Conservation (phyloP, 495 filamentous ascomycete genomes). For the Penicillium daleae region DNA sequence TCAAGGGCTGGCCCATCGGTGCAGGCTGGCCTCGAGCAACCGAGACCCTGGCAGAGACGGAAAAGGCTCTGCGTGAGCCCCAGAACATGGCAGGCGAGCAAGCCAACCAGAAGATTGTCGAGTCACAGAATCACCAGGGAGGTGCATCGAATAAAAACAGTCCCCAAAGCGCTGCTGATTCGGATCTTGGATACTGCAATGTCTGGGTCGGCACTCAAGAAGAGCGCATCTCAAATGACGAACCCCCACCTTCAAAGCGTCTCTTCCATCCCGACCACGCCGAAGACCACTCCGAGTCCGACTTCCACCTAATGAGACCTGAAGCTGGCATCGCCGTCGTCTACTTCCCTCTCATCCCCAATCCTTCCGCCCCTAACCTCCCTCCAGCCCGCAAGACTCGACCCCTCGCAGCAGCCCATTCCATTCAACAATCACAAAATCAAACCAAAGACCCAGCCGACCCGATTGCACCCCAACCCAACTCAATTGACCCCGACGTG, state of each 20-base stretch:
- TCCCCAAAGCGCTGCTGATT: conserved; percentile 37
- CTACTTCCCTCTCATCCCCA: conserved; percentile 88
- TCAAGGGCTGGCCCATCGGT: conserved; percentile 92
- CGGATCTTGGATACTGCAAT: conserved; percentile 84
- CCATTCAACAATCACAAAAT: conserved; percentile 19
- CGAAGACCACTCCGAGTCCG: conserved; percentile 51
- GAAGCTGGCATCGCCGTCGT: conserved; percentile 86
- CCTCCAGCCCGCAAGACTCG: conserved; percentile 30
- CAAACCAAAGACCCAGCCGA: conserved; percentile 26
- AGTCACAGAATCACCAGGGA: conserved; percentile 51
- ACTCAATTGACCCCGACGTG: conserved; percentile 75
- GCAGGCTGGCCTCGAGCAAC: conserved; percentile 80
- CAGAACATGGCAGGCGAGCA: conserved; percentile 62
- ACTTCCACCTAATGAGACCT: conserved; percentile 75
- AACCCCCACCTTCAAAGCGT: conserved; percentile 69
- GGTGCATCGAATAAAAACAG: background rate
- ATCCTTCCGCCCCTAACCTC: conserved; percentile 55
- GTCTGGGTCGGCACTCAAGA: conserved; percentile 89
- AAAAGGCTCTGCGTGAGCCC: conserved; percentile 68
- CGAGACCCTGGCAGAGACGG: conserved; percentile 56
- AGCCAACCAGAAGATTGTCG: conserved; percentile 63
- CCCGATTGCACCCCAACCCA: conserved; percentile 55
- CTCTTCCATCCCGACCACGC: conserved; percentile 42
- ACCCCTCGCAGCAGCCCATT: conserved; percentile 28
- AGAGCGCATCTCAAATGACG: conserved; percentile 61